A percentile compares a stretch with the other conserved stretches of the same genome.
These are phyloP conservation scores for Pholiota conissans DNA, from an alignment of 768 basidiomycete species.

Conservation along the genomic window DNA sequence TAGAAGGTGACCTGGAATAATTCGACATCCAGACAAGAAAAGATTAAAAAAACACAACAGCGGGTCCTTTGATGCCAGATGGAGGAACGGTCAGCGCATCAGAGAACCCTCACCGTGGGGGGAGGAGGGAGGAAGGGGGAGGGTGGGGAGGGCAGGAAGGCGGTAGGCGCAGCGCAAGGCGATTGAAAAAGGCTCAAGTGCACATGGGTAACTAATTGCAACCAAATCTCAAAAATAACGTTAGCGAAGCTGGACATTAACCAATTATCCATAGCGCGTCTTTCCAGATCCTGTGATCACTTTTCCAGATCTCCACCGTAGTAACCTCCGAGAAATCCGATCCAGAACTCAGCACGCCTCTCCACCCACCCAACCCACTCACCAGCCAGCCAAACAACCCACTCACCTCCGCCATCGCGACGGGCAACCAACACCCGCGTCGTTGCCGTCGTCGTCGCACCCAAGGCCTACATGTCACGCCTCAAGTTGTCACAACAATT, in stretches of 20 bases:
- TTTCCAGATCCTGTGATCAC: slow-evolving; percentile 23
- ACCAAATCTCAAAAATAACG: slow-evolving; percentile 28
- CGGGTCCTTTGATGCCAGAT: too few relatives aligned
- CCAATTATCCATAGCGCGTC: too few relatives aligned
- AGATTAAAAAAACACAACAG: slow-evolving; percentile 33
- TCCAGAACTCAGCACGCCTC: slow-evolving; percentile 2
- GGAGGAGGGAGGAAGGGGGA: slow-evolving; percentile 22
- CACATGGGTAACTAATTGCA: slow-evolving; percentile 30
- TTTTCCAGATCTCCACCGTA: slow-evolving; percentile 21
- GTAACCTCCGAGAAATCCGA: slow-evolving; percentile 24
- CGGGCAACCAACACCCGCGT: background rate
- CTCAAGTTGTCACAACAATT: slow-evolving; percentile 7
- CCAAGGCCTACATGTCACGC: too few relatives aligned
- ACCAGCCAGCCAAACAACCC: too few relatives aligned
- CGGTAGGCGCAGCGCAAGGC: too few relatives aligned
- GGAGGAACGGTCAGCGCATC: slow-evolving; percentile 47
- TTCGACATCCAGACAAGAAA: slow-evolving; percentile 46
- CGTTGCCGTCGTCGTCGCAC: slow-evolving; percentile 12
- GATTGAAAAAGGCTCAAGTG: slow-evolving; percentile 17
- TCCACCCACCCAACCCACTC: too few relatives aligned
- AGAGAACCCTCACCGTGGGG: slow-evolving; percentile 22
- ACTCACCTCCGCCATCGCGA: too few relatives aligned
- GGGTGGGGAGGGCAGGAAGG: slow-evolving; percentile 20
- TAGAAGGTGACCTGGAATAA: slow-evolving; percentile 44
- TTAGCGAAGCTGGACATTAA: slow-evolving; percentile 27